These are phyloP conservation scores for Chalciporus sp. DNA, from an alignment of 1,284 basidiomycete species.

Conservation along the genomic window DNA sequence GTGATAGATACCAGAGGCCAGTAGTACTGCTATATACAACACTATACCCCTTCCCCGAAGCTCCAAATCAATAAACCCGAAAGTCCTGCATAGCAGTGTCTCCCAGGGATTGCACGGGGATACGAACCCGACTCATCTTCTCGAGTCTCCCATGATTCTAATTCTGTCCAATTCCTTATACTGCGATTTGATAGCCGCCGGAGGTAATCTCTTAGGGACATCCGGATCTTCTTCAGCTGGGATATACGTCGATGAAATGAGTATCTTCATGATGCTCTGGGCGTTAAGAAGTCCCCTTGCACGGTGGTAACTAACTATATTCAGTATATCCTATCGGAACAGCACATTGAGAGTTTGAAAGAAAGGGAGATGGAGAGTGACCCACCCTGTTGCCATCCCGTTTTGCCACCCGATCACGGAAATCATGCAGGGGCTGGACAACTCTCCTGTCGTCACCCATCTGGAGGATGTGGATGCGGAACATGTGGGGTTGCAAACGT, in stretches of 20 bases:
- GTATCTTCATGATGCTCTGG: constrained; percentile 23
- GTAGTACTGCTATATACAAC: too few relatives aligned
- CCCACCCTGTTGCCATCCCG: constrained; percentile 22
- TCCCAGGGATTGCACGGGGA: too few relatives aligned
- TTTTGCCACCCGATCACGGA: constrained; percentile 22
- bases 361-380: background rate
- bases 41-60: background rate
- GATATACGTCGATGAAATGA: constrained; percentile 22
- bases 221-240: constrained; percentile 27
- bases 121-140: background rate
- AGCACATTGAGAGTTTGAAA: background rate
- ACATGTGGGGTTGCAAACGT: constrained; percentile 20
- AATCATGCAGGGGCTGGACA: constrained; percentile 26
- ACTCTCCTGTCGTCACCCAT: constrained; percentile 29
- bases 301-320: constrained; percentile 28
- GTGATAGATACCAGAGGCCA: too few relatives aligned
- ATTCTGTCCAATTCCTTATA: constrained; percentile 19
- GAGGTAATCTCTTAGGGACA: constrained; percentile 14
- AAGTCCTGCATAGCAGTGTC: too few relatives aligned
- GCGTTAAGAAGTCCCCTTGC: constrained; percentile 26
- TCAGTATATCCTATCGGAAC: constrained; percentile 20
- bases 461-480: constrained; percentile 29
- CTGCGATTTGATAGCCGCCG: constrained; percentile 16
- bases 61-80: too few relatives aligned
- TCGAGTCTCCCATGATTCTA: constrained; percentile 9